Base-by-base conservation (phyloP, 225 moss, liverwort and hornwort species). In the Anthoceros angustus region DNA sequence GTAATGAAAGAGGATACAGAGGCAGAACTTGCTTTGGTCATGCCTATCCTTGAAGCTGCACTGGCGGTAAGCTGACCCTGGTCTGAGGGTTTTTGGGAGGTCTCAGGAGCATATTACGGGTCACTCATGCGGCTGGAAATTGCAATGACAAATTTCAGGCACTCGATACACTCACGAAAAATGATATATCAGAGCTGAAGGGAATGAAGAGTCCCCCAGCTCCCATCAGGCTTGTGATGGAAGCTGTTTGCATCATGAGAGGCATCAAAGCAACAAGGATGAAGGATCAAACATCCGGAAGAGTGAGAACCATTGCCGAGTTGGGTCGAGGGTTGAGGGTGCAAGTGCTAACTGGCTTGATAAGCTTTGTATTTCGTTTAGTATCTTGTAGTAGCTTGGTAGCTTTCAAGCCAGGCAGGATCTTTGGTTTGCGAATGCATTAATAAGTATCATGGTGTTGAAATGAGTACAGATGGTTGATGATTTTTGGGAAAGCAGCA, bases 121-220 rank as follows among this genome's bases (percentile, higher is more conserved):
- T n/a, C n/a, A n/a, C n/a, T n/a, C n/a, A n/a, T n/a, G n/a, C n/a
- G n/a, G n/a, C n/a, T n/a, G n/a, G n/a, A n/a, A n/a, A n/a, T n/a
- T n/a, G n/a, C n/a, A n/a, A n/a, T n/a, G n/a, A n/a, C n/a, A n/a
- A n/a, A n/a, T n/a, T n/a, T 10, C 68, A 89, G 93, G 93, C 93
- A 12, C 63, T 93, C 63, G 93, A 93, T 74, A 93, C 93, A 66
- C 71, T 93, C 32, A 93, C 87, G 16, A 93, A 93, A 73, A 93
- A 93, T 55, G 93, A 93, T 42, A 89, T 93, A 7, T 93, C 93
- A 0, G 93, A 93, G 65, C 82, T 93, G 0, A 89, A 93, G 62
- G 93, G 93, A 43, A 93, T 93, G 93, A 93, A 93, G 70, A 87
- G 89, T 55, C 93, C 93, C 55, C 93, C 93, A 2, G 72, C 72